Evolutionary conservation across 805 yeast genomes (phyloP).

Genomic region (Saccharomycopsis synnaedendra): DNA sequence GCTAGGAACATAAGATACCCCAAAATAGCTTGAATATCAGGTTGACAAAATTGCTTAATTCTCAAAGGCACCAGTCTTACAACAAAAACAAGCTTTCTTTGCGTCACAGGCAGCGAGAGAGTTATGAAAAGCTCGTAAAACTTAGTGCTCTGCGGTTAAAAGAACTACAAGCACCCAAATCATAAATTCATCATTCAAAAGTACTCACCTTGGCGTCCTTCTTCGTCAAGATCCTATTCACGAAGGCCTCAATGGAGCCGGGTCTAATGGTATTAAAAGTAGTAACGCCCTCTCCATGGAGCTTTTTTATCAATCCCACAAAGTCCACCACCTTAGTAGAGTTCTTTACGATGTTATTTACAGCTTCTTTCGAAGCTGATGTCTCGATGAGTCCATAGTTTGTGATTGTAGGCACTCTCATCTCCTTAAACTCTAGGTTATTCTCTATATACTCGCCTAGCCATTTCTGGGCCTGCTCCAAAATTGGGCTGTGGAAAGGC

Average conservation of each 20-base stretch:
- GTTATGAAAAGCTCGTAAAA: too few relatives aligned
- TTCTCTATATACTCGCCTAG: conserved; percentile 4
- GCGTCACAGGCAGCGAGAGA: too few relatives aligned
- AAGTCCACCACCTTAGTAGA: conserved; percentile 13
- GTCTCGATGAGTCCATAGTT: conserved; percentile 4
- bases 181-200: too few relatives aligned
- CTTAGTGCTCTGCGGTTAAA: too few relatives aligned
- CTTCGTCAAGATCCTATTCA: too few relatives aligned
- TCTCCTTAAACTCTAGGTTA: neutral
- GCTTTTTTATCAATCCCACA: conserved; percentile 7
- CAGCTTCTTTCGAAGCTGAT: conserved; percentile 1
- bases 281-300: conserved; percentile 5
- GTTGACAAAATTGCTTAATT: too few relatives aligned
- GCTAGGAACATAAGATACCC: too few relatives aligned
- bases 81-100: too few relatives aligned
- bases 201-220: too few relatives aligned
- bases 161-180: too few relatives aligned
- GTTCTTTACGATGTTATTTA: conserved; percentile 7
- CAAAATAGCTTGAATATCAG: too few relatives aligned
- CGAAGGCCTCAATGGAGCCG: neutral
- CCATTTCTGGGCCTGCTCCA: conserved; percentile 3
- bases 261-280: conserved; percentile 10
- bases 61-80: too few relatives aligned
- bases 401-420: conserved; percentile 5
- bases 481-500: conserved; percentile 12